phyloP scores from a whole-genome alignment of 306 rosid species.

The Lotus japonicus region DNA sequence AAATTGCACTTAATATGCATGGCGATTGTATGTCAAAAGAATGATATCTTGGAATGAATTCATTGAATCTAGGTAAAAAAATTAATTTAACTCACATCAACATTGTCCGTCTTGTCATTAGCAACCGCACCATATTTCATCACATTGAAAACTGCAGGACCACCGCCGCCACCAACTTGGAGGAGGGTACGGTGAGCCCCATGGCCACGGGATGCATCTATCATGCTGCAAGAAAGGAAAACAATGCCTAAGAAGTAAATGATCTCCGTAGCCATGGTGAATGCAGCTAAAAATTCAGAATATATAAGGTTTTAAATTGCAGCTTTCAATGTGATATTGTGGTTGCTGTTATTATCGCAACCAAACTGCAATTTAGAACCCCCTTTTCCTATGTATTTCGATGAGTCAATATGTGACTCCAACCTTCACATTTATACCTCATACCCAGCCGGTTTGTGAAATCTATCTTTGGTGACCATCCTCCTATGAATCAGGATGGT shows the following conservation, averaged over 20 bases:
- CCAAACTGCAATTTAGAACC: slow-evolving; percentile 19
- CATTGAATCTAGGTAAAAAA: not conserved
- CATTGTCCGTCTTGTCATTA: slow-evolving; percentile 28
- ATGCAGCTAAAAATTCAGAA: no score
- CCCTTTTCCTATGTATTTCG: not conserved
- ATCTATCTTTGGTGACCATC: slow-evolving; percentile 12
- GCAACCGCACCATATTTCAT: slow-evolving; percentile 44
- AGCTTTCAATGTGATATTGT: not conserved
- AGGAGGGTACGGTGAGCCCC: slow-evolving; percentile 30
- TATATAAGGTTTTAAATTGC: slow-evolving; percentile 13
- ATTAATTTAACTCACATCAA: slow-evolving; percentile 5
- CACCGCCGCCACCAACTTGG: not conserved
- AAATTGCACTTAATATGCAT: no score
- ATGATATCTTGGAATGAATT: no score
- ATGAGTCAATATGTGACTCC: not conserved
- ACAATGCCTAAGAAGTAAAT: slow-evolving; percentile 16
- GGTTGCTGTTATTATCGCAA: not conserved
- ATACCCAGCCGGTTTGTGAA: not conserved
- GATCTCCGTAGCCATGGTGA: slow-evolving; percentile 4
- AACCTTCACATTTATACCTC: not conserved
- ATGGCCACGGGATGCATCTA: slow-evolving; percentile 13
- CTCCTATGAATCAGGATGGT: not conserved
- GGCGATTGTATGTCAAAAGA: no score
- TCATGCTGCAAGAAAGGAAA: slow-evolving; percentile 20
- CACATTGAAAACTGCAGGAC: slow-evolving; percentile 32